Conservation (phyloP, 371 early-diverging fungal species). For the Mucor lusitanicus region DNA sequence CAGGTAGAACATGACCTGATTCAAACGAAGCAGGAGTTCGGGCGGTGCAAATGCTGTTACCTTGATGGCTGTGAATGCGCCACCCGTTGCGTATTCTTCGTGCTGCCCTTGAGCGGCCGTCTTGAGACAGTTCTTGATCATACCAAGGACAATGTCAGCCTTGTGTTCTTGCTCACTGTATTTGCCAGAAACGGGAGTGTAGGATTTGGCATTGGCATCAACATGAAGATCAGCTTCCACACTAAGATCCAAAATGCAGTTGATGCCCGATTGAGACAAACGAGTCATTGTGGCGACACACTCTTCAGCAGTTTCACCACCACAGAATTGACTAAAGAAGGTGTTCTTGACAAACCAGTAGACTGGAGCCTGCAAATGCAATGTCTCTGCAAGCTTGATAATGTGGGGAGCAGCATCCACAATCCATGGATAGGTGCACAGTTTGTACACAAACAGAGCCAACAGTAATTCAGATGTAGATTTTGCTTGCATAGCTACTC, state of each 20-base stretch:
- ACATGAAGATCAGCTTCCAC: conserved; percentile 80
- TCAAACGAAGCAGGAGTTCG: conserved; percentile 70
- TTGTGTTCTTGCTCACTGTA: conserved; percentile 37
- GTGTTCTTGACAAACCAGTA: conserved; percentile 80
- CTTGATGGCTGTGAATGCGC: conserved; percentile 82
- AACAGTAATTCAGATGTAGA: conserved; percentile 37
- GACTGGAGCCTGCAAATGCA: conserved; percentile 57
- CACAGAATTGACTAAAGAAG: conserved; percentile 92
- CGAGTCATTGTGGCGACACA: conserved; percentile 75
- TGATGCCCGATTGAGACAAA: conserved; percentile 67
- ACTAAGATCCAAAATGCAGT: conserved; percentile 85
- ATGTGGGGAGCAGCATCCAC: conserved; percentile 51
- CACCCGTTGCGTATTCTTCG: conserved; percentile 42
- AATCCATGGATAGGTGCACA: conserved; percentile 43
- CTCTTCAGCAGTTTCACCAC: conserved; percentile 84
- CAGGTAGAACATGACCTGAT: conserved; percentile 47
- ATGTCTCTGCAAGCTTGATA: conserved; percentile 53
- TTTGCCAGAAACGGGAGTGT: conserved; percentile 22
- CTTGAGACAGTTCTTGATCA: conserved; percentile 65
- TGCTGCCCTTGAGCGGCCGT: conserved; percentile 63
- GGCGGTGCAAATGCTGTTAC: conserved; percentile 86
- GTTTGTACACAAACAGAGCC: conserved; percentile 36
- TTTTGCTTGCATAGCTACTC: conserved; percentile 58
- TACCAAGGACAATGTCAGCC: conserved; percentile 65
- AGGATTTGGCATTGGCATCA: conserved; percentile 36